Evolutionary conservation across 345 rosid species (phyloP).

Genomic region (Clausena lansium): DNA sequence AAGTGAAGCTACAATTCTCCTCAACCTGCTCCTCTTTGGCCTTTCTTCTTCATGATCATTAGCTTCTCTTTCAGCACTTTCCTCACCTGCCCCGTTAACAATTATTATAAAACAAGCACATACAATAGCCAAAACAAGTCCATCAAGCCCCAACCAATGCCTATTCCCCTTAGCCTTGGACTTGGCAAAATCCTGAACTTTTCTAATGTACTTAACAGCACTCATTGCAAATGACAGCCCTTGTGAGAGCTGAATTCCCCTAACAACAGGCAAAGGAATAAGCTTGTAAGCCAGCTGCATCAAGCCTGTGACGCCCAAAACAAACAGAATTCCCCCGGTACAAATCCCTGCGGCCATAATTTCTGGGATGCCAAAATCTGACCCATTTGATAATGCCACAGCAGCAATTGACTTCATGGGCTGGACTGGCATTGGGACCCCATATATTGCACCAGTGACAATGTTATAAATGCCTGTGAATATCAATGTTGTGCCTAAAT

Average conservation of each 20-base stretch:
- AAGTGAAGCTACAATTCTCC: conserved; percentile 34
- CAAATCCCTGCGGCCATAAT: conserved; percentile 75
- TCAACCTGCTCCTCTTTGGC: conserved; percentile 33
- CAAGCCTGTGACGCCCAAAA: conserved; percentile 70
- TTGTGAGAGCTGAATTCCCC: conserved; percentile 85
- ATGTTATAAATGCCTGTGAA: conserved; percentile 75
- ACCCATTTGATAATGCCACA: conserved; percentile 49
- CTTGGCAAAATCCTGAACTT: conserved; percentile 58
- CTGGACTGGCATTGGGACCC: conserved; percentile 94
- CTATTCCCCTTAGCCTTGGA: conserved; percentile 55
- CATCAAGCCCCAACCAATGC: conserved; percentile 79
- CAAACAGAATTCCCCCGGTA: conserved; percentile 62
- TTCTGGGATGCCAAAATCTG: conserved; percentile 67
- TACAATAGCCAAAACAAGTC: conserved; percentile 60
- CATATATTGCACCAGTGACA: conserved; percentile 67
- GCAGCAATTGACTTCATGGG: conserved; percentile 90
- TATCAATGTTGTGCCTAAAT: conserved; percentile 74
- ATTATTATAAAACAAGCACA: conserved; percentile 62
- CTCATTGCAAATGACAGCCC: conserved; percentile 78
- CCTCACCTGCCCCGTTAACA: conserved; percentile 65
- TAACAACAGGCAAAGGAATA: conserved; percentile 66
- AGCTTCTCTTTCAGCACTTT: conserved; percentile 23
- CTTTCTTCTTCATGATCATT: conserved; percentile 17
- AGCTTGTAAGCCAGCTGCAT: conserved; percentile 65
- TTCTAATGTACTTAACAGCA: conserved; percentile 68